Evolutionary conservation across 108 stramenopile genomes (phyloP), one percentile per base, ranked within the genome.

Genomic region (Phaeodactylum tricornutum): DNA sequence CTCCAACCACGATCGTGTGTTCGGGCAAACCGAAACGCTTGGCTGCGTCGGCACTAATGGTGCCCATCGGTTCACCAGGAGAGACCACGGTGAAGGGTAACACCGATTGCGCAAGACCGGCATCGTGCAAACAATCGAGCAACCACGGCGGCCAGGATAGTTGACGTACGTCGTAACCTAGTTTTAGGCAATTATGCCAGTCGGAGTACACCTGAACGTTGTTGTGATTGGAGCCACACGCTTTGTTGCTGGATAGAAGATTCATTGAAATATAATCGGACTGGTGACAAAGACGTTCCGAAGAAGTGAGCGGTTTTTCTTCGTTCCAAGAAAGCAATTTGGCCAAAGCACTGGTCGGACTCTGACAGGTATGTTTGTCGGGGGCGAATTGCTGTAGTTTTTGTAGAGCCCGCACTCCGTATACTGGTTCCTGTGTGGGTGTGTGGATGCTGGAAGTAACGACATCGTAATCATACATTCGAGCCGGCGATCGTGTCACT

Each of bases 171-270:
- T 96, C 93, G 53, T 83, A 96, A 8, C 95, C 95, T 20, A 90
- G 47, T 51, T 96, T 94, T 15, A 96, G 60, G 39, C 73, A 75
- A 67, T 96, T 96, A 61, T 96, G 93, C 91, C 93, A 96, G 55
- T 94, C 95, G 27, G 84, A 74, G 40, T 22, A 25, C 34, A 65
- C 47, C 16, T 28, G 12, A 30, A 39, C 40, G 27, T 66, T 29
- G 16, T 64, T 58, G 2, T 46, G 32, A 14, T 64, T 66, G 5
- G 60, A 29, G 2, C 59, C 53, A 43, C 59, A 61, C 17, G 43
- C 59, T 28, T 54, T 54, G 1, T 49, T 26, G 9, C 67, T 59
- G 28, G 55, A 35, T 57, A 82, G 48, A 16, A 89, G 42, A 40
- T 64, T 67, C 48, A 69, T 36, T 5, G 92, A 66, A 34, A 87